Base-by-base conservation (phyloP, 1,284 basidiomycete genomes). In the Cryptococcus deneoformans region DNA sequence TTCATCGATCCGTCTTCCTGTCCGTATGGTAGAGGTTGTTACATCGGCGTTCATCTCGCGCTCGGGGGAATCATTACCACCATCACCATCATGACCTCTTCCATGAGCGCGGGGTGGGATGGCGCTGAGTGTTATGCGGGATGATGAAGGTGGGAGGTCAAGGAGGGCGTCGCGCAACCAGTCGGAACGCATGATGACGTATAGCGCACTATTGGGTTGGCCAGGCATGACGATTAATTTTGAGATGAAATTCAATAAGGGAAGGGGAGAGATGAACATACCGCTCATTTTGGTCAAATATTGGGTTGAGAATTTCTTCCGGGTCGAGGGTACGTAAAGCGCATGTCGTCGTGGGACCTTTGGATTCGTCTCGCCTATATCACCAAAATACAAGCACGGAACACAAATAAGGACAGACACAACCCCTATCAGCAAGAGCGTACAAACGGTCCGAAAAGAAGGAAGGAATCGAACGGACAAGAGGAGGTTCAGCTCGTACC, bases 141-240 rank as follows among this genome's bases (percentile, higher is more conserved):
- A 86, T 68, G 87, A 91, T 0, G 88, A 87, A 8, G 89, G 83
- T 63, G 94, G 92, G 12, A 95, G 81, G 71, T 95, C 92, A 12
- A 87, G 86, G n/a, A 96, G 82, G 0, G 92, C 92, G 62, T 94
- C 91, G 49, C 88, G 86, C 44, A 96, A 85, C 90, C 90, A 93
- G 6, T 87, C 90, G 10, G 92, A 93, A 88, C 93, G 93, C 73
- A 95, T 83, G 65, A 95, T 94, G 44, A 93, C 85, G 71, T 88
- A 88, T 35, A 92, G 79, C 2, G 86, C 82, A 46, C 90, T 90
- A 60, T 56, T 46, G 52, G 5, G 29, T 29, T 29, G 29, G 29
- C 29, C 29, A 56, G 46, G 10, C 7, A 45, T 16, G 47, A 20
- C 29, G 29, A 4, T 29, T 29, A 29, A 29, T 29, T 29, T 29